Conservation (phyloP, 257 asterid species). For the Solanum sejunctum region DNA sequence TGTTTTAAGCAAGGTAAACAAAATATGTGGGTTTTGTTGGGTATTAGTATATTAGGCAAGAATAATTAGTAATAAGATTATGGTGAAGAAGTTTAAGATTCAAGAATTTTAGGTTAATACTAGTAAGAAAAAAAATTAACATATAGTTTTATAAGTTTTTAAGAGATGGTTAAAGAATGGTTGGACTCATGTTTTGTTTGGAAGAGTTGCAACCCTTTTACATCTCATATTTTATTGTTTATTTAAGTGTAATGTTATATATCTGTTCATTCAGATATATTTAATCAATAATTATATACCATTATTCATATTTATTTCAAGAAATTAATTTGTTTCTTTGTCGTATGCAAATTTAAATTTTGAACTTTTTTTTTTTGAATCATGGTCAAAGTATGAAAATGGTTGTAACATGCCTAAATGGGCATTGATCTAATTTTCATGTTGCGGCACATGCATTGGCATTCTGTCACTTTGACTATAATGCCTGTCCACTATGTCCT, state of each 20-base stretch:
- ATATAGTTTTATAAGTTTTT: neutral
- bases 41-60: neutral
- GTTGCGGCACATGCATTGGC: neutral
- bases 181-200: slow-evolving; percentile 37
- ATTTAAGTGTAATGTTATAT: neutral
- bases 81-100: neutral
- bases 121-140: neutral
- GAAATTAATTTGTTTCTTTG: neutral
- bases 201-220: slow-evolving; percentile 6
- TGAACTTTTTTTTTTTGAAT: neutral
- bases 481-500: neutral
- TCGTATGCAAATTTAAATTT: neutral
- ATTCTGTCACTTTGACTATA: neutral
- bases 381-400: slow-evolving; percentile 19
- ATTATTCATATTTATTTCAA: neutral
- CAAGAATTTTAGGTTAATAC: slow-evolving; percentile 5
- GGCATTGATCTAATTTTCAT: neutral
- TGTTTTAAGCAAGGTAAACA: neutral
- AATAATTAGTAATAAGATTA: neutral
- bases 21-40: neutral
- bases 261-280: neutral
- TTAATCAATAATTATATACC: neutral
- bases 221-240: neutral
- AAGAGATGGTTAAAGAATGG: slow-evolving; percentile 1
- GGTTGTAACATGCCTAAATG: neutral